phyloP scores from a whole-genome alignment of 164 flowering plant genomes.

The Saururus chinensis region DNA sequence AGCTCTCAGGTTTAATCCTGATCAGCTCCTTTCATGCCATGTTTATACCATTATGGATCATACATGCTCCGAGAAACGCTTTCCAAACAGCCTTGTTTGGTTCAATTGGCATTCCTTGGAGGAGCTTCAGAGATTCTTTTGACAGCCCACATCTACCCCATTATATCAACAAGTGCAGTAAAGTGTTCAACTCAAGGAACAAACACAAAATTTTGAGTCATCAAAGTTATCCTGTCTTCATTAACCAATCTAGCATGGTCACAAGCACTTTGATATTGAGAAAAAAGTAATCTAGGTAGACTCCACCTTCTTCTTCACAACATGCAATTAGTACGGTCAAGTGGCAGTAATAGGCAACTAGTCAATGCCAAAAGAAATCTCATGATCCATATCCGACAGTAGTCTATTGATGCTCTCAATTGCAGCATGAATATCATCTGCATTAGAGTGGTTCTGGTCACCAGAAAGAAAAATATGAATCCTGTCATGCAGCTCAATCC shows the following conservation, averaged over 20 bases:
- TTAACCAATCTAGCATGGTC: conserved; percentile 13
- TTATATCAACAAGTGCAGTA: conserved; percentile 12
- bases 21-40: conserved; percentile 10
- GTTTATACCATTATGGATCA: conserved; percentile 7
- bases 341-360: too few species aligned
- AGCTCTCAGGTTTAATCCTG: conserved; percentile 15
- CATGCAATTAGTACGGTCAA: neutral
- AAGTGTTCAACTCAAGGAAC: conserved; percentile 12
- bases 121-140: conserved; percentile 7
- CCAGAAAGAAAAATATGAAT: conserved; percentile 2
- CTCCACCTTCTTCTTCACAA: conserved; percentile 5
- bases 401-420: conserved; percentile 3
- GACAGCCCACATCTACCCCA: conserved; percentile 7
- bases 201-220: conserved; percentile 8
- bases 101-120: conserved; percentile 7
- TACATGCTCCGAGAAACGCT: conserved; percentile 13
- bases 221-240: conserved; percentile 8
- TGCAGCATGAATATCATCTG: conserved; percentile 1
- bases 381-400: neutral
- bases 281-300: conserved; percentile 12
- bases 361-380: too few species aligned
- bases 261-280: conserved; percentile 11
- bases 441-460: neutral
- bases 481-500: conserved; percentile 7
- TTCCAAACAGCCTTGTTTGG: conserved; percentile 13